These are phyloP conservation scores for Conticribra weissflogii DNA, from an alignment of 108 stramenopile genomes.

Conservation along the genomic window DNA sequence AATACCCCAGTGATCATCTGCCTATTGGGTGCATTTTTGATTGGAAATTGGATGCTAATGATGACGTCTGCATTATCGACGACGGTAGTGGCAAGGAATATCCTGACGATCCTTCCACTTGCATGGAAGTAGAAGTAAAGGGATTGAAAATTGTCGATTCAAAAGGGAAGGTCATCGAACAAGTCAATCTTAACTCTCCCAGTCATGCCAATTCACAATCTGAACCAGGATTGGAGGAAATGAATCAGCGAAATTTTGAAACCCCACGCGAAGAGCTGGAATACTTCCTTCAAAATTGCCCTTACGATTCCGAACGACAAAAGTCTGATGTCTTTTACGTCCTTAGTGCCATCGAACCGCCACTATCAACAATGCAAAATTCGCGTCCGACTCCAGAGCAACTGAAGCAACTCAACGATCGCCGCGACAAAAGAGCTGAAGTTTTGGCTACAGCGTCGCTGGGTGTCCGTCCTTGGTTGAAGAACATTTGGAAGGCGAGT, in stretches of 20 bases:
- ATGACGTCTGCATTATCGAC: background rate
- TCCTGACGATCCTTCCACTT: background rate
- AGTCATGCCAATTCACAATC: background rate
- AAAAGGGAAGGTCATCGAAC: constrained; percentile 27
- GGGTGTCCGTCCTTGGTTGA: constrained; percentile 39
- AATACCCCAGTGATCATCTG: constrained; percentile 52
- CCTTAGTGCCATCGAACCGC: constrained; percentile 35
- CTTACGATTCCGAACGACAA: constrained; percentile 50
- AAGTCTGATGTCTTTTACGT: constrained; percentile 30
- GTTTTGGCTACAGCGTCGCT: constrained; percentile 27
- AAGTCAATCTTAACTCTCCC: background rate
- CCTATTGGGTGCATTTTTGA: constrained; percentile 54
- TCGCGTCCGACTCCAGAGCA: constrained; percentile 42
- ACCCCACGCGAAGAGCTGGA: constrained; percentile 42
- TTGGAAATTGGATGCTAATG: constrained; percentile 34
- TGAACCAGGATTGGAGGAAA: constrained; percentile 2
- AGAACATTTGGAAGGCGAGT: constrained; percentile 49
- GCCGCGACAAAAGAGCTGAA: constrained; percentile 34
- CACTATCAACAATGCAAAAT: constrained; percentile 16
- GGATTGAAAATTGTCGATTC: constrained; percentile 24
- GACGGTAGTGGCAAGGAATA: background rate
- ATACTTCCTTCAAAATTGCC: constrained; percentile 42
- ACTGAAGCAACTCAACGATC: constrained; percentile 38
- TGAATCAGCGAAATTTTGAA: constrained; percentile 24
- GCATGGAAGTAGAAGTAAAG: background rate